These are phyloP conservation scores for Alternaria triticina DNA, from an alignment of 2,329 filamentous ascomycete species.

Conservation along the genomic window DNA sequence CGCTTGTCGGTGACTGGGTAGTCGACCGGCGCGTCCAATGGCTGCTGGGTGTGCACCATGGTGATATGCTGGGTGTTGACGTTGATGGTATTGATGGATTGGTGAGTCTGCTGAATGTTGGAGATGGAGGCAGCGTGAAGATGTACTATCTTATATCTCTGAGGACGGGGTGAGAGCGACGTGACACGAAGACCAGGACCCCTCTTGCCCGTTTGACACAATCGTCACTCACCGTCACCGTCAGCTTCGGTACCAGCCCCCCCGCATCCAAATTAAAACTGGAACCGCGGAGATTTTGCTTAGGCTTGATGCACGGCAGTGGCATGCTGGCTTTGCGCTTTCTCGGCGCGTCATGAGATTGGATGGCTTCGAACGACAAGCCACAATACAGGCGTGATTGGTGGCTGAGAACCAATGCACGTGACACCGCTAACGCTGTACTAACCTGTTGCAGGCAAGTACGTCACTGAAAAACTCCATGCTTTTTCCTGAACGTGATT, in stretches of 20 bases:
- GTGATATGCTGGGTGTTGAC: neutral
- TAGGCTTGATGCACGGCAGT: neutral
- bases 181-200: neutral
- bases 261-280: neutral
- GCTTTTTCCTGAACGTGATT: neutral
- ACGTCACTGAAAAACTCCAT: conserved; percentile 5
- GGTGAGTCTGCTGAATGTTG: neutral
- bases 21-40: conserved; percentile 21
- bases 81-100: neutral
- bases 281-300: neutral
- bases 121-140: neutral
- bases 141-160: neutral
- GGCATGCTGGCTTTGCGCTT: neutral
- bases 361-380: neutral
- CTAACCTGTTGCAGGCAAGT: neutral
- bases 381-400: neutral
- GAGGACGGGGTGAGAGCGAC: neutral
- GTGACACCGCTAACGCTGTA: conserved; percentile 1
- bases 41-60: conserved; percentile 16
- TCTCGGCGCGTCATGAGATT: neutral
- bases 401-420: neutral
- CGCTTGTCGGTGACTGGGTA: conserved; percentile 21
- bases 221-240: conserved; percentile 4
- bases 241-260: neutral
- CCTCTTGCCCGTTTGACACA: neutral